Base-by-base conservation (phyloP, 2,329 filamentous ascomycete genomes). In the Aspergillus sp. region DNA sequence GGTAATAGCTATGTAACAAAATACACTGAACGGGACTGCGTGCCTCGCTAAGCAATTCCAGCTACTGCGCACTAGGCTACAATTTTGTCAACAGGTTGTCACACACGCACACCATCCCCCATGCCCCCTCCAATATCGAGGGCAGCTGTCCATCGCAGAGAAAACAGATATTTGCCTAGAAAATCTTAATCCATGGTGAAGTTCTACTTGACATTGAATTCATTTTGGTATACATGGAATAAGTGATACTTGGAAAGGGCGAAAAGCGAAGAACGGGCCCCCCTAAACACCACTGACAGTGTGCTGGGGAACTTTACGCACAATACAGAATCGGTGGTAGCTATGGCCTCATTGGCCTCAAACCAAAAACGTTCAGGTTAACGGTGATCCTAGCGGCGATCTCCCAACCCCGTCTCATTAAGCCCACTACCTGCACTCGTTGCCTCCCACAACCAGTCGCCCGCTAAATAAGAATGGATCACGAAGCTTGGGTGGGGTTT, bases 351-450 rank as follows among this genome's bases (percentile, higher is more conserved):
- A 45, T 45, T 58, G 58, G 28, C 55, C 43, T 58, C 49, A 36
- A 59, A 21, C 59, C 54, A 17, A 59, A 61, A 62, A 62, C 28
- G 41, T 56, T 62, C 60, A 63, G 53, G 50, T 57, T 43, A 63
- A 65, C 57, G 65, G 65, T 68, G 68, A 73, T 70, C 70, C 68
- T 73, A 69, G 71, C 65, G 70, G 68, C 68, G 71, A 73, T 73
- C 71, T 64, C 57, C 58, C 55, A 65, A 63, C 47, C 57, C 62
- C 59, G 52, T 66, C 55, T 50, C 41, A 60, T 55, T 55, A 50
- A 58, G 64, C 57, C 62, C 62, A 62, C 58, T 51, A 60, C 36
- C 52, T 56, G 43, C 50, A 28, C 49, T 58, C 57, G 39, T 55
- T 50, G 57, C 43, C 55, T 57, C 58, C 57, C 32, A 55, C 50